These are phyloP conservation scores for Pisolithus albus DNA, from an alignment of 768 basidiomycete species.

Conservation along the genomic window DNA sequence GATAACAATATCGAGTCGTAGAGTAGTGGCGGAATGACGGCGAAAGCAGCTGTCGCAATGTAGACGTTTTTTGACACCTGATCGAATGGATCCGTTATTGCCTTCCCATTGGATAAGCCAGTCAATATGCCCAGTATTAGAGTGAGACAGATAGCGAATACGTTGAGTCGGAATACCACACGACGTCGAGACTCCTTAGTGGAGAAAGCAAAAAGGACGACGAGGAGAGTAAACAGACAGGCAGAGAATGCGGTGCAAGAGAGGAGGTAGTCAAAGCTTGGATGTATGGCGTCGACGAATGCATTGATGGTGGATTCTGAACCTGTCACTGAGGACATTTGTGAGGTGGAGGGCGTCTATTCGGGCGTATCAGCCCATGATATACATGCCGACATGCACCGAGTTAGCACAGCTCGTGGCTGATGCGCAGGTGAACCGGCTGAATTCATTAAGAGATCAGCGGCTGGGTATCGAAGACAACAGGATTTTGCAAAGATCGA, in stretches of 20 bases:
- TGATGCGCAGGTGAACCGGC: too few species aligned
- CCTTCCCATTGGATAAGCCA: slow-evolving; percentile 1
- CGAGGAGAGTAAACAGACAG: slow-evolving; percentile 27
- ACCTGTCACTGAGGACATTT: not conserved
- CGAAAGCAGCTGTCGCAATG: slow-evolving; percentile 17
- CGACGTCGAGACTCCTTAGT: slow-evolving; percentile 20
- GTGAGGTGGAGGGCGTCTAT: too few species aligned
- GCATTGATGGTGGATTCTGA: not conserved
- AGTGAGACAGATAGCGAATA: slow-evolving; percentile 17
- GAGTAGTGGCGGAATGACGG: slow-evolving; percentile 26
- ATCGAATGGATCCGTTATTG: slow-evolving; percentile 13
- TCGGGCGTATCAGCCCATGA: not conserved
- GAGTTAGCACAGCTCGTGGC: too few species aligned
- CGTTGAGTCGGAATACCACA: slow-evolving; percentile 29
- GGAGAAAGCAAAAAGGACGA: slow-evolving; percentile 29
- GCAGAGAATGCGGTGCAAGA: slow-evolving; percentile 24
- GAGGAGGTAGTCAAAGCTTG: slow-evolving; percentile 16
- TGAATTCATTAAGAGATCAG: too few species aligned
- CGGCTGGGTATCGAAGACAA: too few species aligned
- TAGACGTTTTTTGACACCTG: slow-evolving; percentile 12
- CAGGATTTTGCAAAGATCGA: too few species aligned
- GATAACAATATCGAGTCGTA: slow-evolving; percentile 33
- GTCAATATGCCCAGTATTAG: slow-evolving; percentile 25
- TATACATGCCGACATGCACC: not conserved
- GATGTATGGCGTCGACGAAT: slow-evolving; percentile 15